Base-by-base conservation (phyloP, 441 rosid genomes). In the Pelargonium australe region DNA sequence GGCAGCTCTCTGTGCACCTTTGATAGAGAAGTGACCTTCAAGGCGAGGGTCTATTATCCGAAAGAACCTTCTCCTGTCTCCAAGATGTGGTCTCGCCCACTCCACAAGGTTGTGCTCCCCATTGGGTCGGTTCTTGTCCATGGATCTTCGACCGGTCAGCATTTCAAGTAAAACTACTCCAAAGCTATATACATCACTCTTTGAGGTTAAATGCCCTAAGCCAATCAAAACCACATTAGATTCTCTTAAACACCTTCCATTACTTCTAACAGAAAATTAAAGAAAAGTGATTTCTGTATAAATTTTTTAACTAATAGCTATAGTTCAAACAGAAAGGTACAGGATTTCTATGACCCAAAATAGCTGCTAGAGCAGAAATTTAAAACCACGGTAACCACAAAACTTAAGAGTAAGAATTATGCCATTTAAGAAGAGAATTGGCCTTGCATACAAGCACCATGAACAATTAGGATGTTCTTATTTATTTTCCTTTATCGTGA, bases 101-200 rank as follows among this genome's bases (percentile, higher is more conserved):
- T 87, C 91, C 0, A 83, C 91, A 63, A 87, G 83, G 78, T 85
- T 87, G 63, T 85, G 89, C 75, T 87, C 87, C 68, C 87, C 89
- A 64, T 85, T 87, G 16, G 91, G 87, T 16, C 91, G 82, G 70
- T 80, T 85, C 79, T 87, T 87, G 77, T 87, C 91, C 71, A 87
- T 85, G 4, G 91, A 68, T 81, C 91, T 81, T 75, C 89, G 75
- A 19, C 91, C 91, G 2, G 89, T 87, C 74, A 87, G 75, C 84
- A 87, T 85, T 73, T 87, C 91, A 63, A 87, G 91, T 73, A 87
- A 73, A 28, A 87, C 91, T 65, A 87, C 91, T 72, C 91, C 91
- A 43, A 85, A 87, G 76, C 89, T 85, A 78, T 87, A 87, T 57
- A 87, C 89, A 77, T 87, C 91, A 69, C 89, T 87, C 83, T 85